Evolutionary conservation across 805 yeast species (phyloP), one percentile per base, ranked within the genome.

Genomic region (Candida glaebosa): DNA sequence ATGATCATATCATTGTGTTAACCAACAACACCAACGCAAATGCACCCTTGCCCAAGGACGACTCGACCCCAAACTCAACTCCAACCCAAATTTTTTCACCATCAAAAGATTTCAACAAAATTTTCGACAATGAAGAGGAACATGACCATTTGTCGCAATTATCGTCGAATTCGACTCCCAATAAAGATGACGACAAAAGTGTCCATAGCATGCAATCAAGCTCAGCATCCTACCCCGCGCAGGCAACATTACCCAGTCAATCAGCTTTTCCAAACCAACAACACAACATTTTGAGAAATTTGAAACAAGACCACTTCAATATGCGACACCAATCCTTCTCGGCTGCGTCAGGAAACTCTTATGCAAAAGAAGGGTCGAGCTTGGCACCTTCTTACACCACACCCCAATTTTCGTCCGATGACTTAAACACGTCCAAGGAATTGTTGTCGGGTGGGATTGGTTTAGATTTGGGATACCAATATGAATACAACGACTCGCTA

Each of bases 261-360:
- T 10, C 38, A 12, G 25, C n/a, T 19, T 24, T 35, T 12, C 39
- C 20, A 19, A 26, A 19, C 33, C 41, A 25, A 26, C 40, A 19
- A 38, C 28, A 18, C 19, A 28, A 40, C 44, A 31, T 49, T 8
- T 53, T 58, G 19, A 61, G 61, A 3, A 34, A 31, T 32, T 17
- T 25, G 8, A 35, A 35, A n/a, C 31, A n/a, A 12, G 17, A 22
- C 15, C 30, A 24, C 10, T 34, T 25, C 15, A 34, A 42, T 33
- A 41, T 64, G 19, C 65, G 82, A 14, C 81, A 77, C 56, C 75
- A 73, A 6, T 81, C 85, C n/a, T 81, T 78, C 53, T 75, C 82
- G 3, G 88, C 88, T 0, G 78, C 83, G 1, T 67, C 81, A 10
- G 76, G 82, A 1, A 60, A 71, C 5, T 76, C 86, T 0, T 82